These are phyloP conservation scores for Casuarina cunninghamiana DNA, from an alignment of 306 rosid genomes.

Conservation along the genomic window DNA sequence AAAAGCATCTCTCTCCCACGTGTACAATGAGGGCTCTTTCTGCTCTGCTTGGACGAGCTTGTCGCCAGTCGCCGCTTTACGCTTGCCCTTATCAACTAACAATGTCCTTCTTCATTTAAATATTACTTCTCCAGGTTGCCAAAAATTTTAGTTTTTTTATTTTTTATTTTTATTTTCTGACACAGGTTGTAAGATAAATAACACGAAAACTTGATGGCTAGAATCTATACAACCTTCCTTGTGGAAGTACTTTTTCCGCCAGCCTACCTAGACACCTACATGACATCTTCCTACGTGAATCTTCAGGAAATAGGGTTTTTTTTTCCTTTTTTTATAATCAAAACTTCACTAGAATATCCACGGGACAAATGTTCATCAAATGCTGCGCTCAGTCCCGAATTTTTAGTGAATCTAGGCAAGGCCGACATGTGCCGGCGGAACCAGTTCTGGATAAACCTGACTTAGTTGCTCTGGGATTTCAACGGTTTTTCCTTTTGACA, in stretches of 20 bases:
- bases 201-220: too few relatives aligned
- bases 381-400: background rate
- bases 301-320: too few relatives aligned
- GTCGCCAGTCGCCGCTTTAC: constrained; percentile 27
- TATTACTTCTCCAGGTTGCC: background rate
- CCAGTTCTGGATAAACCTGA: too few relatives aligned
- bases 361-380: too few relatives aligned
- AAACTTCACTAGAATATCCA: too few relatives aligned
- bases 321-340: too few relatives aligned
- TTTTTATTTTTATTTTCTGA: background rate
- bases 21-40: constrained; percentile 28
- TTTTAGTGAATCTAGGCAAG: background rate
- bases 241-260: too few relatives aligned
- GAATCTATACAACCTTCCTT: too few relatives aligned
- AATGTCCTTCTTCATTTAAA: background rate
- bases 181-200: background rate
- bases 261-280: too few relatives aligned
- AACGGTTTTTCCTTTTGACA: too few relatives aligned
- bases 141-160: background rate
- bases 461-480: too few relatives aligned
- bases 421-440: background rate
- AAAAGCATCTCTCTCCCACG: constrained; percentile 37
- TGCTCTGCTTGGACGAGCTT: constrained; percentile 21
- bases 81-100: background rate
- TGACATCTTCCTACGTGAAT: too few relatives aligned